phyloP scores from a whole-genome alignment of 768 basidiomycete species.

The Royoungia palumana region DNA sequence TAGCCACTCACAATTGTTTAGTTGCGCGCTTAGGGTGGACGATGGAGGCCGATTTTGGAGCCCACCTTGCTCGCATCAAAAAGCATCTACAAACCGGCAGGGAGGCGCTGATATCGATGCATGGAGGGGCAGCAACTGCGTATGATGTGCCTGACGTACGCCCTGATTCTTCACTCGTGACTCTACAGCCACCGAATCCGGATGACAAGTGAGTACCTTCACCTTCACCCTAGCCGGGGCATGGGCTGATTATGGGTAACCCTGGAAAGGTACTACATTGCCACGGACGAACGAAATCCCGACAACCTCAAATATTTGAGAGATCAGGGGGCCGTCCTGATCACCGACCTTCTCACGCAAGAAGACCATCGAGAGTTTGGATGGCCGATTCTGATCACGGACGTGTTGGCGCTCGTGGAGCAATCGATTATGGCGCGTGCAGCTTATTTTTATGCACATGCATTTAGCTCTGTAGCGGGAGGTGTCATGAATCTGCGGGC shows the following conservation, averaged over 20 bases:
- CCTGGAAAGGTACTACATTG: conserved; percentile 31
- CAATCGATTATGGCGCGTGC: conserved; percentile 37
- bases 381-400: conserved; percentile 43
- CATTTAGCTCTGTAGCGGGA: conserved; percentile 38
- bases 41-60: conserved; percentile 31
- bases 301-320: conserved; percentile 31
- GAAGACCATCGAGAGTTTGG: conserved; percentile 38
- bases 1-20: conserved; percentile 4
- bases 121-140: conserved; percentile 9
- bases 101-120: conserved; percentile 16
- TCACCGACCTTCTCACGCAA: conserved; percentile 41
- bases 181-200: conserved; percentile 22
- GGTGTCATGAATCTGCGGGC: conserved; percentile 42
- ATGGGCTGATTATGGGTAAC: not conserved
- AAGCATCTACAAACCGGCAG: conserved; percentile 20
- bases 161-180: conserved; percentile 19
- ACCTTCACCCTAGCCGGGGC: not conserved
- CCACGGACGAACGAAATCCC: conserved; percentile 43
- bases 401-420: conserved; percentile 41
- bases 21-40: conserved; percentile 32
- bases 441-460: conserved; percentile 42
- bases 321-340: conserved; percentile 37
- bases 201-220: conserved; percentile 18
- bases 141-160: conserved; percentile 24
- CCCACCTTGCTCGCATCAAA: conserved; percentile 35